phyloP scores from a whole-genome alignment of 805 yeast genomes.

The Maudiozyma pseudohumilis region DNA sequence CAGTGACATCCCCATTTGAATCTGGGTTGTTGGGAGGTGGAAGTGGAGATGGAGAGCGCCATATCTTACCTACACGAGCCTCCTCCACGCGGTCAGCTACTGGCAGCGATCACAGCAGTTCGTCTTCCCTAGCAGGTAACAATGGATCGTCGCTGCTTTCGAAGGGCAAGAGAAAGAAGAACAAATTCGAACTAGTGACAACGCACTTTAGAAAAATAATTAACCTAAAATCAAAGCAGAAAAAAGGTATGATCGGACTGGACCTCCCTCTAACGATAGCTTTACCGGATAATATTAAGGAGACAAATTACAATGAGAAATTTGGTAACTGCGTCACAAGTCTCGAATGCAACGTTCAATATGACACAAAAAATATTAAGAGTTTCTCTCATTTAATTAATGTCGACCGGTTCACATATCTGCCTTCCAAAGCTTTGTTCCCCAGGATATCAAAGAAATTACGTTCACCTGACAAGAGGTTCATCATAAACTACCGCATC shows the following conservation, averaged over 20 bases:
- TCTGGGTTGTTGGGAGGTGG: not conserved
- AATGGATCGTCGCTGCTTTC: not conserved
- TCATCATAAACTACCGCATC: conserved; percentile 36
- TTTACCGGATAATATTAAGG: conserved; percentile 41
- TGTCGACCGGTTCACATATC: conserved; percentile 45
- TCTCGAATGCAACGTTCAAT: conserved; percentile 29
- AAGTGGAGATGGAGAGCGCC: not conserved
- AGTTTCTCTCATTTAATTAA: conserved; percentile 32
- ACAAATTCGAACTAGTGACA: conserved; percentile 19
- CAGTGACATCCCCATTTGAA: not conserved
- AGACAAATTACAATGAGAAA: conserved; percentile 40
- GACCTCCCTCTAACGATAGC: conserved; percentile 53
- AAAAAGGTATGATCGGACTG: conserved; percentile 34
- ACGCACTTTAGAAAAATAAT: conserved; percentile 29
- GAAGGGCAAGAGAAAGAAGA: conserved; percentile 5
- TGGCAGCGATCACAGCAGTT: not conserved
- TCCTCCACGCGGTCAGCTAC: not conserved
- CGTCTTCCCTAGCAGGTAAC: not conserved
- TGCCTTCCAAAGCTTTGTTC: conserved; percentile 47
- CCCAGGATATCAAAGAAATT: conserved; percentile 39
- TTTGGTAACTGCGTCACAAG: conserved; percentile 42
- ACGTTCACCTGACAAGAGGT: conserved; percentile 40
- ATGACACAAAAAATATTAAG: conserved; percentile 8
- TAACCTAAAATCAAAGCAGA: conserved; percentile 14
- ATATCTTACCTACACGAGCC: not conserved